These are phyloP conservation scores for Stylonectria norvegica DNA, from an alignment of 2,329 filamentous ascomycete genomes.

Conservation along the genomic window DNA sequence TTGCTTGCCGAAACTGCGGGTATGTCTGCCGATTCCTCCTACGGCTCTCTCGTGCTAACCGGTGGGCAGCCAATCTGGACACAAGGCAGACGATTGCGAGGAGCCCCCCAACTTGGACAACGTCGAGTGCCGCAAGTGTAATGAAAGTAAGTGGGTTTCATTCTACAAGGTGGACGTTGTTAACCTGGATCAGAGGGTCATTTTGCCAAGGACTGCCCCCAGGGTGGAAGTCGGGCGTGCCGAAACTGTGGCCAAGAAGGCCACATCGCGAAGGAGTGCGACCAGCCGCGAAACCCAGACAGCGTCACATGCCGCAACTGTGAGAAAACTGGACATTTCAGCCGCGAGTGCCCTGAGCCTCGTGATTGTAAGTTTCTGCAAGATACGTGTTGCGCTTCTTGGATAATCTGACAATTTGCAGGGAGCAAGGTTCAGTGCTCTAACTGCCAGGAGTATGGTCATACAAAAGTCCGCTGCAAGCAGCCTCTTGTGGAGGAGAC, in stretches of 20 bases:
- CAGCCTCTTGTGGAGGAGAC: constrained; percentile 22
- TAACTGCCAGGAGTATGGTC: constrained; percentile 38
- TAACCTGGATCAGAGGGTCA: constrained; percentile 49
- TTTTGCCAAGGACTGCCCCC: constrained; percentile 61
- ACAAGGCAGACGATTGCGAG: constrained; percentile 49
- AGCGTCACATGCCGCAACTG: constrained; percentile 60
- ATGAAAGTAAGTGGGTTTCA: constrained; percentile 49
- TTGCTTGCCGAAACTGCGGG: constrained; percentile 67
- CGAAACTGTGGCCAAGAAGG: constrained; percentile 64
- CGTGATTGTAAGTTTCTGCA: constrained; percentile 33
- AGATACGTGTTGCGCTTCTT: not conserved
- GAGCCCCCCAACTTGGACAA: constrained; percentile 60
- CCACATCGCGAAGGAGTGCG: constrained; percentile 52
- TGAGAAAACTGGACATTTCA: constrained; percentile 56
- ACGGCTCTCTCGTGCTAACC: constrained; percentile 10
- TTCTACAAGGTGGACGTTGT: not conserved
- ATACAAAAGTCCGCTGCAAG: constrained; percentile 40
- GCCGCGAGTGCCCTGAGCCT: constrained; percentile 61
- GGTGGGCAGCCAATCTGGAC: constrained; percentile 43
- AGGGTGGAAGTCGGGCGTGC: constrained; percentile 53
- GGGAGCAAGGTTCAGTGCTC: constrained; percentile 39
- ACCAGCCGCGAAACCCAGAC: constrained; percentile 42
- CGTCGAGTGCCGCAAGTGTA: constrained; percentile 64
- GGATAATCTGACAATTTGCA: constrained; percentile 21
- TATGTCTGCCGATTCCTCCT: constrained; percentile 21